Evolutionary conservation across 257 asterid species (phyloP).

Genomic region (Fraxinus excelsior): DNA sequence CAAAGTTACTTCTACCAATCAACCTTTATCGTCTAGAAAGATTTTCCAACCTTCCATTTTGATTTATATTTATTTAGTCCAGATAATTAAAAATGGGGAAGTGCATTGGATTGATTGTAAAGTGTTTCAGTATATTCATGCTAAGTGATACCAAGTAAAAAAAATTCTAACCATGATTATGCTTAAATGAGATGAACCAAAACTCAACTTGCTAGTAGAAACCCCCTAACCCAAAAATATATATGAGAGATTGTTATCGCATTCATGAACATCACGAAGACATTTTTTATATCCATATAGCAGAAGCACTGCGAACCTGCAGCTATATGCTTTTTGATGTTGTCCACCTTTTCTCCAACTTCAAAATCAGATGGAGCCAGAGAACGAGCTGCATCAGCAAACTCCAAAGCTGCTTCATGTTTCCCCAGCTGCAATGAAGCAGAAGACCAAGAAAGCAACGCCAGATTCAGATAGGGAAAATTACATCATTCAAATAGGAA

Average conservation of each 20-base stretch:
- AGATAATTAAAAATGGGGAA: neutral
- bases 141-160: neutral
- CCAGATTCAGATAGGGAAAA: conserved; percentile 6
- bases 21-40: conserved; percentile 17
- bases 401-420: conserved; percentile 82
- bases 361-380: conserved; percentile 66
- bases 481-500: neutral
- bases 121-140: neutral
- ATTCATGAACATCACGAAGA: conserved; percentile 3
- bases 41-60: conserved; percentile 4
- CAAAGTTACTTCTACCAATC: conserved; percentile 17
- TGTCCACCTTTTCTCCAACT: conserved; percentile 64
- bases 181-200: conserved; percentile 2
- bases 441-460: conserved; percentile 27
- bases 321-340: conserved; percentile 55
- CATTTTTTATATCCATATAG: conserved; percentile 21
- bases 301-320: conserved; percentile 58
- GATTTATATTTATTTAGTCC: neutral
- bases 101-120: conserved; percentile 3
- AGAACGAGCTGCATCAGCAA: conserved; percentile 72
- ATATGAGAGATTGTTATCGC: neutral
- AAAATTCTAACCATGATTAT: neutral
- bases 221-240: neutral
- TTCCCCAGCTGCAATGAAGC: conserved; percentile 61
- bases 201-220: neutral